Conservation (phyloP, 2,329 filamentous ascomycete genomes). For the Sclerotiophoma versabilis region DNA sequence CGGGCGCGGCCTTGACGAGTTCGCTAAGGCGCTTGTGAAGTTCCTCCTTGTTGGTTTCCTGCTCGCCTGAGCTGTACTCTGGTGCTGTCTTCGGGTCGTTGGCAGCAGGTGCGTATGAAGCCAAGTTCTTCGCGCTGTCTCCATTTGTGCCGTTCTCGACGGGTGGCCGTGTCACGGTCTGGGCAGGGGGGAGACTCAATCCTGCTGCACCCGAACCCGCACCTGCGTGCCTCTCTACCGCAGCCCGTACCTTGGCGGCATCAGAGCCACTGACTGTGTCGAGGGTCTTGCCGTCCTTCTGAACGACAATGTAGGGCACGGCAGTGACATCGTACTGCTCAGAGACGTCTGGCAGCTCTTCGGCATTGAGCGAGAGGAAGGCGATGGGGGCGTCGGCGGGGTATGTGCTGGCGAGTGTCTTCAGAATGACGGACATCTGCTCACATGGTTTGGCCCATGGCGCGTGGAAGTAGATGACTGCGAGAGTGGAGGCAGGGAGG, state of each 20-base stretch:
- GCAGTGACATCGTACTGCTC: slow-evolving; percentile 94
- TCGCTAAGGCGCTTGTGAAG: slow-evolving; percentile 80
- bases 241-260: slow-evolving; percentile 80
- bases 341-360: slow-evolving; percentile 89
- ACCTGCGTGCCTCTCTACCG: slow-evolving; percentile 82
- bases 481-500: slow-evolving; percentile 74
- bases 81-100: slow-evolving; percentile 57
- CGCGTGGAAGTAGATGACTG: slow-evolving; percentile 93
- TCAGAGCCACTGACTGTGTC: slow-evolving; percentile 91
- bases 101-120: slow-evolving; percentile 54
- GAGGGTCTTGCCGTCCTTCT: slow-evolving; percentile 76
- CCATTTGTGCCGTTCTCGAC: slow-evolving; percentile 48
- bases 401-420: slow-evolving; percentile 86
- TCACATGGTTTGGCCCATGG: slow-evolving; percentile 96
- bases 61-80: slow-evolving; percentile 51
- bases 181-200: slow-evolving; percentile 52
- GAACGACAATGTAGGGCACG: slow-evolving; percentile 88
- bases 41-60: slow-evolving; percentile 73
- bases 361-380: slow-evolving; percentile 92
- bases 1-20: slow-evolving; percentile 91
- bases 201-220: slow-evolving; percentile 49
- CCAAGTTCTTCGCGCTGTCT: slow-evolving; percentile 48
- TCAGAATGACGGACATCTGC: slow-evolving; percentile 88
- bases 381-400: slow-evolving; percentile 73
- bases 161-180: slow-evolving; percentile 54